Evolutionary conservation across 192 early-diverging fungal genomes (phyloP).

Genomic region (Coemansia sp.): DNA sequence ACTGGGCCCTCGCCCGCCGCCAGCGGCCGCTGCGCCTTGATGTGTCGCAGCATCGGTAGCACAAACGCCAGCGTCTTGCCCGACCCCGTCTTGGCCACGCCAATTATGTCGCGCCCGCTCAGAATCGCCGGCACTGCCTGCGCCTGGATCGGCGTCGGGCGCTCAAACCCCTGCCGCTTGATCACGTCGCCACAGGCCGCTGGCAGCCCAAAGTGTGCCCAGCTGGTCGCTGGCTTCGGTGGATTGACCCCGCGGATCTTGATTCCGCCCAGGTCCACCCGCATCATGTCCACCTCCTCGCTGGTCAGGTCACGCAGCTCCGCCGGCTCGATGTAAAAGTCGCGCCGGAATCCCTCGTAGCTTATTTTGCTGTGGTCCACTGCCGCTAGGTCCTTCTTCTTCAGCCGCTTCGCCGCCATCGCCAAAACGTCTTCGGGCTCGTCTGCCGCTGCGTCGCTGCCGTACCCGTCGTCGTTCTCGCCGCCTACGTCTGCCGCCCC

Average conservation of each 20-base stretch:
- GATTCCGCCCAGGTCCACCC: constrained; percentile 85
- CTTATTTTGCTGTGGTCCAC: constrained; percentile 82
- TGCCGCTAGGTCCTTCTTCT: constrained; percentile 83
- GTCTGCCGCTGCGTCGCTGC: constrained; percentile 29
- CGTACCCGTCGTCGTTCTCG: constrained; percentile 52
- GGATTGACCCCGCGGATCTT: constrained; percentile 87
- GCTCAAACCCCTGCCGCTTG: constrained; percentile 60
- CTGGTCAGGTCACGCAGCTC: constrained; percentile 77
- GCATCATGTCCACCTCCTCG: constrained; percentile 79
- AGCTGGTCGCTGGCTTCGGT: constrained; percentile 90
- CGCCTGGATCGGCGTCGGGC: constrained; percentile 84
- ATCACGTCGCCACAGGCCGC: constrained; percentile 57
- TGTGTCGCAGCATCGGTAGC: constrained; percentile 91
- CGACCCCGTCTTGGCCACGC: constrained; percentile 89
- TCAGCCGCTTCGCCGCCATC: constrained; percentile 76
- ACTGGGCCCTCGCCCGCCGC: constrained; percentile 79
- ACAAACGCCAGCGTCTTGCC: constrained; percentile 94
- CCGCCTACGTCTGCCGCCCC: constrained; percentile 8
- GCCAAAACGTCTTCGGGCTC: constrained; percentile 72
- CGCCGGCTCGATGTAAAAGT: constrained; percentile 95
- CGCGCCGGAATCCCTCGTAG: constrained; percentile 84
- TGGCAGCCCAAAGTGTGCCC: constrained; percentile 96
- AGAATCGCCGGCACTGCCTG: constrained; percentile 95
- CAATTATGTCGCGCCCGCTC: constrained; percentile 93
- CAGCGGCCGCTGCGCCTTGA: constrained; percentile 81